These are phyloP conservation scores for Saccharomycopsis oosterbeekiorum DNA, from an alignment of 805 yeast genomes.

Conservation along the genomic window DNA sequence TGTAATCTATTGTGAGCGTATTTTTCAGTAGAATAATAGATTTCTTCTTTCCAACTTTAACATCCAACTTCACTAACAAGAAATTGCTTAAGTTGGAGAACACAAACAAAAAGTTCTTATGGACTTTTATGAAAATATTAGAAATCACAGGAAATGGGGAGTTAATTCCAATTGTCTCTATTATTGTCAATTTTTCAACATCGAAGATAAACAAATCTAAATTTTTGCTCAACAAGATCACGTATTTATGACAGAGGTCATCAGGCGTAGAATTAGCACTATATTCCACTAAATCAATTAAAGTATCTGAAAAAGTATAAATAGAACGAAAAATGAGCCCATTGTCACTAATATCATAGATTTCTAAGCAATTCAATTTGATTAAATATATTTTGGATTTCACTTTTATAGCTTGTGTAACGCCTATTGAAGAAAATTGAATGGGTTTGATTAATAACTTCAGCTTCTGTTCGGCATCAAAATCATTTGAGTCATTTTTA, in stretches of 20 bases:
- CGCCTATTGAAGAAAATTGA: background rate
- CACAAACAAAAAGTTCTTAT: background rate
- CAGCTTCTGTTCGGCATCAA: background rate
- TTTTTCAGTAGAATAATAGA: background rate
- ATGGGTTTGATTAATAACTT: background rate
- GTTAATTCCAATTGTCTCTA: background rate
- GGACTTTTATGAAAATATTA: background rate
- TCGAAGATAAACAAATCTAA: background rate
- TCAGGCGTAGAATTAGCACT: background rate
- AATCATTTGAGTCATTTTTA: background rate
- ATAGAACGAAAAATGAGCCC: background rate
- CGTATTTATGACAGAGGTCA: background rate
- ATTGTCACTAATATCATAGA: background rate
- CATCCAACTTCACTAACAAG: background rate
- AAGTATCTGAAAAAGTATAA: background rate
- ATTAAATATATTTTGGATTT: background rate
- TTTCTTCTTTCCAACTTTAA: background rate
- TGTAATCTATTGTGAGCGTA: background rate
- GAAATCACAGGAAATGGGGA: conserved; percentile 5
- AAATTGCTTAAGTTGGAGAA: background rate
- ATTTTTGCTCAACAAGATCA: conserved; percentile 2
- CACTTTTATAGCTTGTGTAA: background rate
- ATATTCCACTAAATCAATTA: background rate
- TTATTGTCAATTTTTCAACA: background rate
- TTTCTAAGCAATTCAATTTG: background rate